Conservation (phyloP, 768 basidiomycete species). For the Rhizopogon roseolus region DNA sequence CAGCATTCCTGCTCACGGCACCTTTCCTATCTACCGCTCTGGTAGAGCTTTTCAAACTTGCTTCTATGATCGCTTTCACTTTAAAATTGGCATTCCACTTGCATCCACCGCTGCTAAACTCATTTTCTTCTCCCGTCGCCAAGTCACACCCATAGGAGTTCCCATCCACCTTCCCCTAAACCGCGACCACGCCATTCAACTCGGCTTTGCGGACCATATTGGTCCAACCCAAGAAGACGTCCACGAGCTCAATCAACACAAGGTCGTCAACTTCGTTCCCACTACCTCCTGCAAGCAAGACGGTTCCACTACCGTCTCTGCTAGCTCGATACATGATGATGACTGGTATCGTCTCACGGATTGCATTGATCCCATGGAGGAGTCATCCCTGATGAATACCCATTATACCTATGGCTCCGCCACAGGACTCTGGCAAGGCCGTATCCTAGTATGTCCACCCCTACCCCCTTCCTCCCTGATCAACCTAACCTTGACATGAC, state of each 20-base stretch:
- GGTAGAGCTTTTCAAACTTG: slow-evolving; percentile 25
- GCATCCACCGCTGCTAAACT: slow-evolving; percentile 56
- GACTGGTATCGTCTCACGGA: slow-evolving; percentile 52
- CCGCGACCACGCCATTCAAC: slow-evolving; percentile 23
- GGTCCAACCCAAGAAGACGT: slow-evolving; percentile 58
- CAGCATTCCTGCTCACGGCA: slow-evolving; percentile 35
- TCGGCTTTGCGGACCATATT: slow-evolving; percentile 18
- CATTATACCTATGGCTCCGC: slow-evolving; percentile 49
- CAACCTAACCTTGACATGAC: not conserved
- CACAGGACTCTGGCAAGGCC: slow-evolving; percentile 58
- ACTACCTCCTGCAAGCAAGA: slow-evolving; percentile 12
- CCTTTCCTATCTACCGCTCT: slow-evolving; percentile 42
- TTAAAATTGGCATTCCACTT: slow-evolving; percentile 34
- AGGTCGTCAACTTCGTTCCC: slow-evolving; percentile 27
- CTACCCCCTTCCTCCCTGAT: not conserved
- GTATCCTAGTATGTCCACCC: slow-evolving; percentile 46
- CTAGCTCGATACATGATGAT: slow-evolving; percentile 47
- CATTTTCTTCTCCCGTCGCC: slow-evolving; percentile 56
- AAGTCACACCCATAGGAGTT: slow-evolving; percentile 39
- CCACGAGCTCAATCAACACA: slow-evolving; percentile 46
- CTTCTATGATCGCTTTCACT: slow-evolving; percentile 26
- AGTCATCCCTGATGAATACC: slow-evolving; percentile 22
- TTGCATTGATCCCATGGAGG: slow-evolving; percentile 36
- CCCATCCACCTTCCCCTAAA: slow-evolving; percentile 33
- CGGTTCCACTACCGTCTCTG: slow-evolving; percentile 18